phyloP scores from a whole-genome alignment of 1,284 basidiomycete genomes.

The Pholiota adiposa region DNA sequence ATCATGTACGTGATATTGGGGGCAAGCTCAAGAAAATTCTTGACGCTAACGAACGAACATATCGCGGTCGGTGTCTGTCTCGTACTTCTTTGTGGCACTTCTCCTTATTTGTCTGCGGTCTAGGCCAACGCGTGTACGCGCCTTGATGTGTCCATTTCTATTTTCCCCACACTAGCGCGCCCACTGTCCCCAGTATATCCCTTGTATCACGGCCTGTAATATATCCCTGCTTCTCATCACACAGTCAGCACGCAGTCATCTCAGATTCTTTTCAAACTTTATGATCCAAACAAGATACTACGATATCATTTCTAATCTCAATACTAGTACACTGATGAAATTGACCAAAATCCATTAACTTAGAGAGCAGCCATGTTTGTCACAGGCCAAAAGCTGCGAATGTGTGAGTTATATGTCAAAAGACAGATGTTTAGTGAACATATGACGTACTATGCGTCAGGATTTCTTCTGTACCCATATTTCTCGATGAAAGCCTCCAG shows the following conservation, averaged over 20 bases:
- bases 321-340: constrained; percentile 15
- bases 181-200: not conserved
- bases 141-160: constrained; percentile 39
- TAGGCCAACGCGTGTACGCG: constrained; percentile 65
- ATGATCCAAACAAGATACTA: not conserved
- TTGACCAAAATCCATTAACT: constrained; percentile 12
- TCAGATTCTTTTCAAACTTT: not conserved
- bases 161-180: not conserved
- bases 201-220: constrained; percentile 5
- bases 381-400: constrained; percentile 51
- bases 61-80: constrained; percentile 37
- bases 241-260: not conserved
- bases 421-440: not conserved
- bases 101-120: constrained; percentile 17
- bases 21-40: constrained; percentile 64
- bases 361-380: constrained; percentile 51
- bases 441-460: constrained; percentile 72
- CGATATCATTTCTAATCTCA: constrained; percentile 18
- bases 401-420: not conserved
- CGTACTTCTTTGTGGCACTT: not conserved
- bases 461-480: constrained; percentile 79
- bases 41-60: constrained; percentile 70
- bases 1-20: constrained; percentile 62
- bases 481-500: constrained; percentile 77
- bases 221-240: not conserved